Percentiles rank a stretch among this genome's conserved stretches.
Evolutionary conservation across 805 yeast species (phyloP).

Genomic region (Ogataea haglerorum): DNA sequence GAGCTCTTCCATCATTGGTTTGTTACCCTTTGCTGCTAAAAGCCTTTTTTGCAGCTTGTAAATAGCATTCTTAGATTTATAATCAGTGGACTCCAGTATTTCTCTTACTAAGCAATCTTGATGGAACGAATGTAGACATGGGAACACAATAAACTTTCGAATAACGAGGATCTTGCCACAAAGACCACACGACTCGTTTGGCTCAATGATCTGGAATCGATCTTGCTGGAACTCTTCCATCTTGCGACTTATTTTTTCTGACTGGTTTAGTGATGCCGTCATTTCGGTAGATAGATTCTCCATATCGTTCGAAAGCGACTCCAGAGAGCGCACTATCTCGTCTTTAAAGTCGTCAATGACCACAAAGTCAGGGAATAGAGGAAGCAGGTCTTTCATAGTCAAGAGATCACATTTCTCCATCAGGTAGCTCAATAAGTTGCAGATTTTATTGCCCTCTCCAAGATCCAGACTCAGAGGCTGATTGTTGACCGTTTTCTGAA

Average conservation of each 20-base stretch:
- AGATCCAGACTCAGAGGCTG: constrained; percentile 29
- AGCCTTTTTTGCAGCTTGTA: constrained; percentile 49
- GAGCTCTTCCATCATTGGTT: constrained; percentile 29
- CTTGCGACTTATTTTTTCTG: constrained; percentile 54
- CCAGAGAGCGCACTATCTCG: constrained; percentile 77
- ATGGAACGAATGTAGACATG: constrained; percentile 89
- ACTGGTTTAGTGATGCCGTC: constrained; percentile 64
- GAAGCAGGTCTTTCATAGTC: constrained; percentile 76
- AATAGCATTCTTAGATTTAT: constrained; percentile 59
- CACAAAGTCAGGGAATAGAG: constrained; percentile 79
- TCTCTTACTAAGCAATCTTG: constrained; percentile 75
- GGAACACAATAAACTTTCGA: constrained; percentile 75
- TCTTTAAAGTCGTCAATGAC: constrained; percentile 80
- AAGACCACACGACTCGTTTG: constrained; percentile 76
- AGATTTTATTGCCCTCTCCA: constrained; percentile 32
- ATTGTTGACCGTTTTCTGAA: constrained; percentile 32
- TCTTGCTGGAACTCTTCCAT: constrained; percentile 47
- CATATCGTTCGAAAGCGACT: constrained; percentile 65
- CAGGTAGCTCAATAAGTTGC: constrained; percentile 34
- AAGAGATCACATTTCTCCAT: constrained; percentile 46
- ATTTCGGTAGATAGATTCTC: constrained; percentile 67
- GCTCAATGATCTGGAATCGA: constrained; percentile 65
- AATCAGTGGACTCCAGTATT: constrained; percentile 61
- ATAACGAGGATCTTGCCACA: constrained; percentile 70
- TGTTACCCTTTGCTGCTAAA: constrained; percentile 35